Evolutionary conservation across 495 filamentous ascomycete species (phyloP).

Genomic region (Lepraria neglecta): DNA sequence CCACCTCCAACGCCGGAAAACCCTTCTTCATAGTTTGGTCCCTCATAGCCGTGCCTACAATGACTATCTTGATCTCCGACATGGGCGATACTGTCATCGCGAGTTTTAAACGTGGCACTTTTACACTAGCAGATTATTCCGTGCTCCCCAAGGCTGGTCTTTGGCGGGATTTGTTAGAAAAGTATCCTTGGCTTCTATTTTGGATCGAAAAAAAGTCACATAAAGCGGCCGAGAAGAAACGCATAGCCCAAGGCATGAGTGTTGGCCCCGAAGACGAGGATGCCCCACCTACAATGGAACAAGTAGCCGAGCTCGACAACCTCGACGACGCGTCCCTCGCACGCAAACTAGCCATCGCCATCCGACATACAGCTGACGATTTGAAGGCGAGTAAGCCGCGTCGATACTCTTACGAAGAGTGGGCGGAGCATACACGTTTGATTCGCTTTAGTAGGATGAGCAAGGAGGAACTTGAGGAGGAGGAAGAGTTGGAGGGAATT

Average conservation of each 20-base stretch:
- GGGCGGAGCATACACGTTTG: constrained; percentile 55
- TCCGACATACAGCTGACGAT: constrained; percentile 46
- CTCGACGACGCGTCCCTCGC: constrained; percentile 41
- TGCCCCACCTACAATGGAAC: constrained; percentile 38
- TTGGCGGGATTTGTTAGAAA: constrained; percentile 40
- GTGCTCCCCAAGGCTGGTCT: constrained; percentile 50
- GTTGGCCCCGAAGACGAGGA: constrained; percentile 32
- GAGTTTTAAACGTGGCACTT: constrained; percentile 50
- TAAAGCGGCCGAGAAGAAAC: constrained; percentile 37
- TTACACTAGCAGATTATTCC: constrained; percentile 50
- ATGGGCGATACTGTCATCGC: constrained; percentile 58
- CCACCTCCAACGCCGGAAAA: constrained; percentile 64
- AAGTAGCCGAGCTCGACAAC: constrained; percentile 38
- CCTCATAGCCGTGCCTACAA: constrained; percentile 58
- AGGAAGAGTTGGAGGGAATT: constrained; percentile 51
- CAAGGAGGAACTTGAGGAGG: constrained; percentile 29
- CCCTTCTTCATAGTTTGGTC: constrained; percentile 89
- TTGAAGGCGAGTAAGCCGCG: constrained; percentile 37
- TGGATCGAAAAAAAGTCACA: constrained; percentile 35
- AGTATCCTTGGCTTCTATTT: constrained; percentile 37
- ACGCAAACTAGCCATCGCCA: constrained; percentile 48
- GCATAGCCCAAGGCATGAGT: constrained; percentile 44
- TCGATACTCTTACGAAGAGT: constrained; percentile 56
- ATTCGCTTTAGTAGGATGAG: constrained; percentile 51
- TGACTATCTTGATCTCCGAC: constrained; percentile 59